phyloP scores from a whole-genome alignment of 2,329 filamentous ascomycete genomes.

The Fusarium pseudocircinatum region DNA sequence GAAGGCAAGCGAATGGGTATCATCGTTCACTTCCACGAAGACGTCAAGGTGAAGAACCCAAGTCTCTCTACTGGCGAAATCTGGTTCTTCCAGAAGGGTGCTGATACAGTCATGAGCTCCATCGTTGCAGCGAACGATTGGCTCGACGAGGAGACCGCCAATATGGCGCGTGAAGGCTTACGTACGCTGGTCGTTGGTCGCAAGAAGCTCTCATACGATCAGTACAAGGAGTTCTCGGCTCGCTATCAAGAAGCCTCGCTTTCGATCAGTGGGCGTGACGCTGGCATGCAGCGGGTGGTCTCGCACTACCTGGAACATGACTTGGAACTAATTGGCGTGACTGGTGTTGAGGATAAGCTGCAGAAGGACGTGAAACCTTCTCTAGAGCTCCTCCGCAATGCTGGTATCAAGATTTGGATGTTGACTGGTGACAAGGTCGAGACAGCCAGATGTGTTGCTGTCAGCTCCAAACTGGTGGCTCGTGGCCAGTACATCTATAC shows the following conservation, averaged over 20 bases:
- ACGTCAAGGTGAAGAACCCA: slow-evolving; percentile 57
- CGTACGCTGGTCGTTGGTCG: slow-evolving; percentile 95
- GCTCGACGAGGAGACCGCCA: slow-evolving; percentile 98
- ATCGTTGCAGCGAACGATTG: slow-evolving; percentile 98
- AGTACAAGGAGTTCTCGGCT: slow-evolving; percentile 82
- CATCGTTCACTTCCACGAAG: slow-evolving; percentile 83
- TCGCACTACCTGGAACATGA: slow-evolving; percentile 85
- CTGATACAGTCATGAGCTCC: slow-evolving; percentile 96
- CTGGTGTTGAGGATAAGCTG: slow-evolving; percentile 96
- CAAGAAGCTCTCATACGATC: slow-evolving; percentile 79
- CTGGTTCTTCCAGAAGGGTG: slow-evolving; percentile 99
- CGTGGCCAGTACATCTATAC: slow-evolving; percentile 97
- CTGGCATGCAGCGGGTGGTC: slow-evolving; percentile 82
- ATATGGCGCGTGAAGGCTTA: slow-evolving; percentile 97
- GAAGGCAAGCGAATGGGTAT: slow-evolving; percentile 99
- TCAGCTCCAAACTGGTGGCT: slow-evolving; percentile 92
- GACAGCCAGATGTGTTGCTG: slow-evolving; percentile 94
- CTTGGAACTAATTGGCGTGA: slow-evolving; percentile 94
- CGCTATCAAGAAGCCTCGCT: slow-evolving; percentile 84
- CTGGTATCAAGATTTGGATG: slow-evolving; percentile 99
- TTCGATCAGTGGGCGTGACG: slow-evolving; percentile 81
- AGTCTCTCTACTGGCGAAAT: slow-evolving; percentile 76
- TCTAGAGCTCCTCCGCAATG: slow-evolving; percentile 92
- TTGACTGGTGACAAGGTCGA: slow-evolving; percentile 98
- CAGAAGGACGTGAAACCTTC: slow-evolving; percentile 96